These are phyloP conservation scores for Periconia sp. DNA, from an alignment of 2,329 filamentous ascomycete species.

Conservation along the genomic window DNA sequence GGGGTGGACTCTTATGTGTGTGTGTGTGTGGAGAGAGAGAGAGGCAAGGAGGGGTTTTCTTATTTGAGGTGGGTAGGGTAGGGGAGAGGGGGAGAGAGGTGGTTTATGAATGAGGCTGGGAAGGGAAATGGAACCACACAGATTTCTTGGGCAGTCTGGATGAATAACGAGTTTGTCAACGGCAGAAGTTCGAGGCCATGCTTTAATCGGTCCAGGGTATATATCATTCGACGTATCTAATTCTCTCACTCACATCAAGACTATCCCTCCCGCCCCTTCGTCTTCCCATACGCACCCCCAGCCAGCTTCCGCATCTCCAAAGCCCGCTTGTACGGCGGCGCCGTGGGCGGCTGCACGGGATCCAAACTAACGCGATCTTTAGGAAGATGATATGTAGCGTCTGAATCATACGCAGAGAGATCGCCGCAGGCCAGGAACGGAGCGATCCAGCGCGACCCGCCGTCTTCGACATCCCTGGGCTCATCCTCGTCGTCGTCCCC, in stretches of 20 bases:
- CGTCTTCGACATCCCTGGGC: constrained; percentile 31
- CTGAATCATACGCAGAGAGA: constrained; percentile 89
- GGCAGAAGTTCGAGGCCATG: not conserved
- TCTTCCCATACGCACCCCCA: constrained; percentile 78
- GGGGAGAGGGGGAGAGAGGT: too few relatives aligned
- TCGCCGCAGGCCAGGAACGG: constrained; percentile 98
- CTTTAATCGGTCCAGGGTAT: not conserved
- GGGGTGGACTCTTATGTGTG: too few relatives aligned
- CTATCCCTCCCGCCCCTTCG: constrained; percentile 45
- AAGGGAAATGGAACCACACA: too few relatives aligned
- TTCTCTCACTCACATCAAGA: not conserved
- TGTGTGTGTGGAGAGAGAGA: too few relatives aligned
- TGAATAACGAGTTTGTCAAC: too few relatives aligned
- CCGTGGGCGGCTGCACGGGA: constrained; percentile 92
- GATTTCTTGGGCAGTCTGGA: too few relatives aligned
- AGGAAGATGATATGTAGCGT: constrained; percentile 89
- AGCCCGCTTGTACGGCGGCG: constrained; percentile 90
- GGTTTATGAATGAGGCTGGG: too few relatives aligned
- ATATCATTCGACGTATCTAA: not conserved
- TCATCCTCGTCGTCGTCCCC: constrained; percentile 48
- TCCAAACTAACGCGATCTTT: constrained; percentile 85
- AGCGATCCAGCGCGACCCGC: constrained; percentile 76
- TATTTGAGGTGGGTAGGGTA: too few relatives aligned
- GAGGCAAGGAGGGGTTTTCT: too few relatives aligned
- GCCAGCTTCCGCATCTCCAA: constrained; percentile 77